A percentile compares a stretch with the other conserved stretches of the same genome.
phyloP scores from a whole-genome alignment of 2,329 filamentous ascomycete genomes.

The Colletotrichum somersetense region DNA sequence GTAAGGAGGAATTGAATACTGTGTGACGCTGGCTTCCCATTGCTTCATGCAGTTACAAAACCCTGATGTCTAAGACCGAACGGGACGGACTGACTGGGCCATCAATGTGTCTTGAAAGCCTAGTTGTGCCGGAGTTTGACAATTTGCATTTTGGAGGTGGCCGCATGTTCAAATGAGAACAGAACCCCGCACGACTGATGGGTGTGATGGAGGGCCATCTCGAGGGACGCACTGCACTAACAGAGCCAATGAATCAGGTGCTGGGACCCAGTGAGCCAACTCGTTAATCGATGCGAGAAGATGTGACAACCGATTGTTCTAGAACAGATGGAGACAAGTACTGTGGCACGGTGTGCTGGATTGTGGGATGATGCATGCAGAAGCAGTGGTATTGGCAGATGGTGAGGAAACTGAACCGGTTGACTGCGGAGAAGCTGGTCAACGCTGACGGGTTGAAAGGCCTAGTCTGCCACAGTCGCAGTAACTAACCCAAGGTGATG shows the following conservation, averaged over 20 bases:
- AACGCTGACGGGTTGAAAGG: not conserved
- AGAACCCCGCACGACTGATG: not conserved
- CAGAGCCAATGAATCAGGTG: not conserved
- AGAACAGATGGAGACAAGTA: slow-evolving; percentile 1
- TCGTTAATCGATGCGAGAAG: not conserved
- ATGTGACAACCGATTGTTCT: not conserved
- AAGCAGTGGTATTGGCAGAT: not conserved
- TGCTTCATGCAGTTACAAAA: not conserved
- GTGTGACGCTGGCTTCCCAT: not conserved
- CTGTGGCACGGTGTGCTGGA: not conserved
- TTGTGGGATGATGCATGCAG: slow-evolving; percentile 14
- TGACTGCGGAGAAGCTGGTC: not conserved
- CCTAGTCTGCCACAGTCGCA: not conserved
- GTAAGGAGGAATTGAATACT: not conserved
- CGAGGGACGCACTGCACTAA: not conserved
- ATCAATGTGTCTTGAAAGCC: not conserved
- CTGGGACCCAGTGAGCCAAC: not conserved
- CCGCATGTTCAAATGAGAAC: not conserved
- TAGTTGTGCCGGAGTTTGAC: not conserved
- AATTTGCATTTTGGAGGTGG: not conserved
- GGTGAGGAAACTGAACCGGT: not conserved
- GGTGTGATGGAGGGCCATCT: not conserved
- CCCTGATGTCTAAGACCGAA: not conserved
- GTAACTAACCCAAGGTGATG: not conserved
- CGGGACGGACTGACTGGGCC: not conserved